These are phyloP conservation scores for Rhodomyrtus psidioides DNA, from an alignment of 441 rosid genomes.

Conservation along the genomic window DNA sequence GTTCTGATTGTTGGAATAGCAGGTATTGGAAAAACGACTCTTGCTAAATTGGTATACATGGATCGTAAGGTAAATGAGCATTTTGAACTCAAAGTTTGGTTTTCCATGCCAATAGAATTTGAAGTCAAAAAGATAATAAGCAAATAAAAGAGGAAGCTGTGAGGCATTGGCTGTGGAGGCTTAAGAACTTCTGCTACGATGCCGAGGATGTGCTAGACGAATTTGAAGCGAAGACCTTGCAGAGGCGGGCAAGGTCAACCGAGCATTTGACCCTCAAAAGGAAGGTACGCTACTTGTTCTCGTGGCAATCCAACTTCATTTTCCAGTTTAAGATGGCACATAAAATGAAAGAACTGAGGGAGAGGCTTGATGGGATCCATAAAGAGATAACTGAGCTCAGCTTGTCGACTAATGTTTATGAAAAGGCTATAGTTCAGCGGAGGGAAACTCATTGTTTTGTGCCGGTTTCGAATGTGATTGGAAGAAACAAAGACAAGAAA, in stretches of 20 bases:
- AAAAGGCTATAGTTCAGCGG: not conserved
- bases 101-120: conserved; percentile 8
- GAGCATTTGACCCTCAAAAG: not conserved
- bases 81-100: conserved; percentile 19
- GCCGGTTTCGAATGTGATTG: conserved; percentile 2
- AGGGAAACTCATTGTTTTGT: conserved; percentile 6
- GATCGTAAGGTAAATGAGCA: not conserved
- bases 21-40: conserved; percentile 19
- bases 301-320: not conserved
- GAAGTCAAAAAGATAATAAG: not conserved
- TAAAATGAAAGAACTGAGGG: not conserved
- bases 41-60: conserved; percentile 16
- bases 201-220: not conserved
- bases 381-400: not conserved
- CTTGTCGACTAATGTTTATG: not conserved
- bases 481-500: conserved; percentile 9
- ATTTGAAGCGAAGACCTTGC: not conserved
- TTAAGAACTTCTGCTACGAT: not conserved
- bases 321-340: not conserved
- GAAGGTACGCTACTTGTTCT: not conserved
- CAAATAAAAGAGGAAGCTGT: not conserved
- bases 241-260: not conserved
- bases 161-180: not conserved
- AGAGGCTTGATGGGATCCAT: conserved; percentile 5
- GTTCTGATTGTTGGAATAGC: conserved; percentile 13